Evolutionary conservation across 345 rosid species (phyloP), one percentile per base, ranked within the genome.

Genomic region (Erysimum cheiranthoides): DNA sequence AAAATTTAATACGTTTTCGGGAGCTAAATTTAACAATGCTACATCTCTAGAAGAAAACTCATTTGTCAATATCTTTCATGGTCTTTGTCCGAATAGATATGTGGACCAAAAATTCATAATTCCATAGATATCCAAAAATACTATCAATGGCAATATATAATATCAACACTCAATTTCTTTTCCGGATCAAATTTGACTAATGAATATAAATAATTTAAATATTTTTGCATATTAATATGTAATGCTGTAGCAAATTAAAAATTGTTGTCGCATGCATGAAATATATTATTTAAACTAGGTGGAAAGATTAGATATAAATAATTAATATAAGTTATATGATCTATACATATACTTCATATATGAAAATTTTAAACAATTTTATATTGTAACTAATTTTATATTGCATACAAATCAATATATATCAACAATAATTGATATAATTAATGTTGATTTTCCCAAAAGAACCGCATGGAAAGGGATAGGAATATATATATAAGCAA

Each of bases 401-500:
- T 34, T 64, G 13, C 46, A 49, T 59, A 32, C 10, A 13, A 17
- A 31, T 31, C 39, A 31, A 60, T 51, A n/a, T n/a, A 60, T 51
- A 39, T 75, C 10, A 12, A 40, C 9, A 25, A 43, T 17, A 76
- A 21, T 47, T 12, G 21, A 67, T 28, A 35, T 28, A 35, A 27
- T 52, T 30, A 10, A 6, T 68, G 45, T 9, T 31, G 4, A 6
- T 10, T 32, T 50, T 45, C 1, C 49, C 18, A 18, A 54, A 70
- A 62, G 59, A 62, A 62, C 34, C 49, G 42, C 58, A 45, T 53
- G 60, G 47, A 63, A 76, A 13, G 18, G 68, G 58, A 43, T 28
- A 16, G 75, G 75, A 54, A 74, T 63, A 77, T 54, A 34, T n/a
- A n/a, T n/a, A n/a, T n/a, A n/a, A n/a, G 13, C 57, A 69, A 34